Conservation (phyloP, 768 basidiomycete genomes). For the Tephrocybe sp. region DNA sequence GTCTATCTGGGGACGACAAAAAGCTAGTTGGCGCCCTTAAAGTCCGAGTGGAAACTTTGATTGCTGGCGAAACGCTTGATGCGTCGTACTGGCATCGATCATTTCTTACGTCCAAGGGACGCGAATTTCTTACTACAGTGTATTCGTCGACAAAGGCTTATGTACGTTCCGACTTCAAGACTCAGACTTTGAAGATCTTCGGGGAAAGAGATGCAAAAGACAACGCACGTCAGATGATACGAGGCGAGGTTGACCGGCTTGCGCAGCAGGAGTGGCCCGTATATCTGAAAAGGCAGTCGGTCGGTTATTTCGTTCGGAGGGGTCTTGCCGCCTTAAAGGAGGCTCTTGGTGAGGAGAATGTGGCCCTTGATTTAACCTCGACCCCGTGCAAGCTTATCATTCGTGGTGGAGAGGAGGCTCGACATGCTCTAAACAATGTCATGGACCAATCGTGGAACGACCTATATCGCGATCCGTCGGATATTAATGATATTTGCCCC, state of each 20-base stretch:
- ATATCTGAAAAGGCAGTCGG: conserved; percentile 34
- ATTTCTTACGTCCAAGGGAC: conserved; percentile 29
- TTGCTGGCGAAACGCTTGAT: conserved; percentile 47
- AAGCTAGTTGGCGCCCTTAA: conserved; percentile 56
- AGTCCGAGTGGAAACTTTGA: conserved; percentile 57
- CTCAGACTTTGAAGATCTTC: conserved; percentile 43
- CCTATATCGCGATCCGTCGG: not conserved
- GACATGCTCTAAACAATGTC: conserved; percentile 43
- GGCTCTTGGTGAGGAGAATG: conserved; percentile 53
- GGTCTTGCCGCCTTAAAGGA: conserved; percentile 53
- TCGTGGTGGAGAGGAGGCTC: conserved; percentile 57
- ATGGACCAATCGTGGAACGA: conserved; percentile 40
- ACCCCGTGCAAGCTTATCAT: conserved; percentile 43
- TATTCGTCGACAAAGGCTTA: conserved; percentile 37
- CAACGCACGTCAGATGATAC: conserved; percentile 43
- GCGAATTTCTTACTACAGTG: conserved; percentile 35
- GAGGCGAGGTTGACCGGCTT: conserved; percentile 46
- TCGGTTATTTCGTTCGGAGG: conserved; percentile 51
- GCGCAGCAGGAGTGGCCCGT: conserved; percentile 42
- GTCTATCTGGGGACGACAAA: conserved; percentile 51
- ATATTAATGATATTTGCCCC: conserved; percentile 39
- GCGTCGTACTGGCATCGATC: conserved; percentile 49
- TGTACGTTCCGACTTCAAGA: conserved; percentile 46
- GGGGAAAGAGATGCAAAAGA: conserved; percentile 40
- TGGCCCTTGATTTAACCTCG: conserved; percentile 40